Evolutionary conservation across 148 eudicot species (phyloP), one percentile per base, ranked within the genome.

Genomic region (Spergularia bocconei): DNA sequence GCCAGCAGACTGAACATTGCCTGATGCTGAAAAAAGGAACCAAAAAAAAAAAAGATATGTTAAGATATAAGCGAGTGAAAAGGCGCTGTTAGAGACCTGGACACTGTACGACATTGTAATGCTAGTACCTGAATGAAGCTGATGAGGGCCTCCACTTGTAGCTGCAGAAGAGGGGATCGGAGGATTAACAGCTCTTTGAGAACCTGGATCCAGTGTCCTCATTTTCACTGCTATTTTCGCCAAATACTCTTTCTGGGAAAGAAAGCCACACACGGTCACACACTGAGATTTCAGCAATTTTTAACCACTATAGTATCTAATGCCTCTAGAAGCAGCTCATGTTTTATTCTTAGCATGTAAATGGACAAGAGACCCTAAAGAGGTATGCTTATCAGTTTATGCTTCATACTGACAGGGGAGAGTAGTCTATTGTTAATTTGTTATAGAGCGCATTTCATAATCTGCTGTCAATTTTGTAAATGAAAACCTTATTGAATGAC

Each of bases 81-180:
- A 29, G 6, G 66, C 17, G 8, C 15, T 63, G 17, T 29, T 58
- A 58, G 23, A 58, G 11, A 19, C 5, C 10, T n/a, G 19, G 29
- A 29, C 66, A 4, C 57, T 57, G 21, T 36, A 63, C 33, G 39
- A 16, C 50, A 29, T 63, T 5, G 59, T 55, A 4, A 16, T 55
- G 4, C 52, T 19, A 67, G 20, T 67, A 67, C 79, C 79, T 76
- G 79, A 25, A 23, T 58, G 57, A 58, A 17, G 79, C 54, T 52
- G 79, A 68, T 41, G 67, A 19, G 79, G 55, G 57, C 29, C 79
- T 58, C 48, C 55, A 76, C 65, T 29, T 5, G 73, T 48, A 67
- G 73, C 17, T 5, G 67, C 58, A 67, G 73, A 16, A 41, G 15
- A 55, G 39, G 55, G 63, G 54, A 58, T 17, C 66, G 68, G 47